A percentile compares a stretch with the other conserved stretches of the same genome.
Evolutionary conservation across 352 stramenopile genomes (phyloP).

Genomic region (Pythium chondricola): DNA sequence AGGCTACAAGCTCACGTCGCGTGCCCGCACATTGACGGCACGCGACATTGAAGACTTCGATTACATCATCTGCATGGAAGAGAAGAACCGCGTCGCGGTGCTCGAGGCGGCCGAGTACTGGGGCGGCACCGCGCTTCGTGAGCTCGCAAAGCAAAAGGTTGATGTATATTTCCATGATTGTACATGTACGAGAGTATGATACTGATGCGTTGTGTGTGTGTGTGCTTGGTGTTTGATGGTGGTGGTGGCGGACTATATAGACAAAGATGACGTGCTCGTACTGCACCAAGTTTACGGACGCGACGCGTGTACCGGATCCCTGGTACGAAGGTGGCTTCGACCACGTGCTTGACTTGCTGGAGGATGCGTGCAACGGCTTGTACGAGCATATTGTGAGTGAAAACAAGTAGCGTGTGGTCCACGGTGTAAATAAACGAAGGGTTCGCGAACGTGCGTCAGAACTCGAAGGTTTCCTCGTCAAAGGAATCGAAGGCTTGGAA

Average conservation of each 20-base stretch:
- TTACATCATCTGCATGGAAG: slow-evolving; percentile 88
- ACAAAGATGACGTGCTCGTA: slow-evolving; percentile 82
- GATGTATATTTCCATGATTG: not conserved
- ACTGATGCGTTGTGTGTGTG: slow-evolving; percentile 9
- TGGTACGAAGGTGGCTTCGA: slow-evolving; percentile 90
- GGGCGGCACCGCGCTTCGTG: slow-evolving; percentile 50
- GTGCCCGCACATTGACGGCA: slow-evolving; percentile 61
- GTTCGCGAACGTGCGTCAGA: slow-evolving; percentile 3
- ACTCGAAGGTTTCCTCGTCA: slow-evolving; percentile 7
- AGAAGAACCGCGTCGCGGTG: slow-evolving; percentile 77
- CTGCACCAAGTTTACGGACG: slow-evolving; percentile 59
- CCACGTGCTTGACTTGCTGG: slow-evolving; percentile 82
- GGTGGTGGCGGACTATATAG: too few species aligned
- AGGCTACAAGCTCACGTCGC: slow-evolving; percentile 74
- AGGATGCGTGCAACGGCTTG: slow-evolving; percentile 80
- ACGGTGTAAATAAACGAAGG: not conserved
- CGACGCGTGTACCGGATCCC: slow-evolving; percentile 65
- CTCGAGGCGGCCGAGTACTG: slow-evolving; percentile 75
- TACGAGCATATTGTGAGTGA: slow-evolving; percentile 42
- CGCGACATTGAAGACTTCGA: slow-evolving; percentile 80
- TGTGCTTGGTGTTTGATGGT: too few species aligned
- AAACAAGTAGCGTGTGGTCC: slow-evolving; percentile 7
- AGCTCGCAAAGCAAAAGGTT: slow-evolving; percentile 55
- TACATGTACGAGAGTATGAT: not conserved
- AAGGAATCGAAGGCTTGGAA: not conserved